Base-by-base conservation (phyloP, 441 rosid species). In the Jatropha multifida region DNA sequence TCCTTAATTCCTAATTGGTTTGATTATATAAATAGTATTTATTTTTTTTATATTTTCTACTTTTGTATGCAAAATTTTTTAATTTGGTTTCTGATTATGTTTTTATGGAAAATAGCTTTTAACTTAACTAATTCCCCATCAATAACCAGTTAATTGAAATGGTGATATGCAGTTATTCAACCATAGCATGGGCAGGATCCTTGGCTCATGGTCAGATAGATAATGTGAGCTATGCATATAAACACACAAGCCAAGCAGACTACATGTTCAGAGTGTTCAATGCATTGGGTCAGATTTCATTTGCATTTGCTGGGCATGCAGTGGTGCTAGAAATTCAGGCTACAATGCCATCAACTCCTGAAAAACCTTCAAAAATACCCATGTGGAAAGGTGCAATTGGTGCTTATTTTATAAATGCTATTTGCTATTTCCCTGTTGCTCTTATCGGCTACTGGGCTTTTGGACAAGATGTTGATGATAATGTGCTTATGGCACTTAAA, bases 311-410 rank as follows among this genome's bases (percentile, higher is more conserved):
- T 0, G 98, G 99, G 11, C 99, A 95, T 26, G 99, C 99, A 0
- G 99, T 95, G 13, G 96, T 77, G 41, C 90, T 95, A 0, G 98
- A 95, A 80, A 95, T 95, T 69, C 99, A 95, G 79, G 97, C 98
- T 73, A 95, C 99, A 4, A 89, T 94, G 68, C 99, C 98, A 27
- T 94, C 99, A 0, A 90, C 96, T 2, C 90, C 92, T 0, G 92
- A 91, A 68, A 94, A 79, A 76, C 96, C 99, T 65, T 94, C 98
- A 4, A 91, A 78, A 63, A 75, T 90, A 18, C 83, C 96, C 1
- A 94, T 94, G 99, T 94, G 97, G 99, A 92, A 88, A 79, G 99
- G 99, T 4, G 99, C 87, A 1, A 1, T 93, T 0, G 93, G 92
- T 10, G 87, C 98, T 72, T 94, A 94, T 76, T 90, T 94, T 38